phyloP scores from a whole-genome alignment of 495 filamentous ascomycete species.

The Aspergillus indologenus region DNA sequence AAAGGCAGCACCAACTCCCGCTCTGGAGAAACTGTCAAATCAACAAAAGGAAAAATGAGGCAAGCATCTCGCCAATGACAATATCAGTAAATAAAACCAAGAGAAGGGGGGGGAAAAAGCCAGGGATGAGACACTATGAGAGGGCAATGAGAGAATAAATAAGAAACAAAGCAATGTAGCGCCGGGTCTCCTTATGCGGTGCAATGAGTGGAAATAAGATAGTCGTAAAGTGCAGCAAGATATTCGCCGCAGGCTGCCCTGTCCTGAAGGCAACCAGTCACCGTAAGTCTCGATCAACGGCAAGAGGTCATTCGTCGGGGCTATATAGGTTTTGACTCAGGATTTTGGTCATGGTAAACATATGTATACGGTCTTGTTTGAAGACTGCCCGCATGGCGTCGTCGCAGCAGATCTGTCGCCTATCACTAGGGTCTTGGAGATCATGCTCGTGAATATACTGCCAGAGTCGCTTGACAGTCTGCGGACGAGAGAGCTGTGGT shows the following conservation, averaged over 20 bases:
- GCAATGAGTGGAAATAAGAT: constrained; percentile 17
- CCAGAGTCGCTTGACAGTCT: constrained; percentile 95
- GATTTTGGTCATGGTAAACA: constrained; percentile 97
- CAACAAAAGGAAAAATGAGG: constrained; percentile 26
- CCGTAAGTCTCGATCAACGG: neutral
- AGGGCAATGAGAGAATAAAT: neutral
- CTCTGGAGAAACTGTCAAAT: constrained; percentile 32
- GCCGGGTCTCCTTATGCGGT: constrained; percentile 27
- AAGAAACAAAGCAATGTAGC: constrained; percentile 12
- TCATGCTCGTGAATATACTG: constrained; percentile 82
- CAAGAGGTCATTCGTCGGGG: constrained; percentile 51
- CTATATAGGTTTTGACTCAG: constrained; percentile 65
- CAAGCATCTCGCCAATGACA: constrained; percentile 17
- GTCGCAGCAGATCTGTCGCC: constrained; percentile 89
- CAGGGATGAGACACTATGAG: constrained; percentile 1
- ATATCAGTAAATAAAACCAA: constrained; percentile 10
- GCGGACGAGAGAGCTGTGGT: constrained; percentile 76
- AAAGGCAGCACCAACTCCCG: constrained; percentile 39
- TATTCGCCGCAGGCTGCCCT: constrained; percentile 1
- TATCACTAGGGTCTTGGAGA: constrained; percentile 86
- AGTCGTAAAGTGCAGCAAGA: constrained; percentile 18
- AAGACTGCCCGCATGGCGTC: constrained; percentile 86
- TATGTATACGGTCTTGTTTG: constrained; percentile 85
- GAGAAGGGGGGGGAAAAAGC: neutral
- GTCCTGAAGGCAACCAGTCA: constrained; percentile 1